A percentile compares a stretch with the other conserved stretches of the same genome.
Evolutionary conservation across 208 protist species (phyloP).

Genomic region (Strigomonas culicis): DNA sequence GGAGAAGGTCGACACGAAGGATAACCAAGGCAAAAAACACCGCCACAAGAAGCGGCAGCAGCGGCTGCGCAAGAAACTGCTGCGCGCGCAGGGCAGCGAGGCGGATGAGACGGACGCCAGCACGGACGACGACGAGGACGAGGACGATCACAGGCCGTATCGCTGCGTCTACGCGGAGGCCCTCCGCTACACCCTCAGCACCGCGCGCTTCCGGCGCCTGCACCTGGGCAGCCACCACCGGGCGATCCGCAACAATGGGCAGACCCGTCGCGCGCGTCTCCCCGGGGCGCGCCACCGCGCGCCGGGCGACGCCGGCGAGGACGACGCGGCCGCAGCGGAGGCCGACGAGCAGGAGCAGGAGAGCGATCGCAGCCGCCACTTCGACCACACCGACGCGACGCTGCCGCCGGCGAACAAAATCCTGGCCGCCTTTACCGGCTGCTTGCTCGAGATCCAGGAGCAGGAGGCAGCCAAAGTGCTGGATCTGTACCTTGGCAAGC

Average conservation of each 20-base stretch:
- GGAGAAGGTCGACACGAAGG: background rate
- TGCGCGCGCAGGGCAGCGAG: background rate
- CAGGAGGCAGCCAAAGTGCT: constrained; percentile 29
- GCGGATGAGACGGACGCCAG: background rate
- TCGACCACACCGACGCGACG: constrained; percentile 11
- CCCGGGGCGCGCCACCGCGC: constrained; percentile 5
- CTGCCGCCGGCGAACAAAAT: constrained; percentile 50
- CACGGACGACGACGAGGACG: background rate
- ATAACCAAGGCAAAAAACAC: background rate
- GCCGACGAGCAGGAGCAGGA: too few relatives aligned
- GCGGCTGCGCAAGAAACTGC: background rate
- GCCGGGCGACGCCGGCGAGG: too few relatives aligned
- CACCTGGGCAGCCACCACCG: constrained; percentile 63
- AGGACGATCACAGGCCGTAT: background rate
- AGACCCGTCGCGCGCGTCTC: constrained; percentile 36
- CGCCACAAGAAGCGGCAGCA: background rate
- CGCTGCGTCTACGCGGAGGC: constrained; percentile 28
- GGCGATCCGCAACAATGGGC: constrained; percentile 58
- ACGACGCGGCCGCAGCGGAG: too few relatives aligned
- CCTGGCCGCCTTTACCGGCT: constrained; percentile 47
- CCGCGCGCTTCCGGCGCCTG: constrained; percentile 54
- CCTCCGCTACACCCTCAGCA: constrained; percentile 55
- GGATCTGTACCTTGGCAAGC: background rate
- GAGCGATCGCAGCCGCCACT: background rate
- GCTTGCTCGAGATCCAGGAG: constrained; percentile 60